These are phyloP conservation scores for Hyaloperonospora brassicae DNA, from an alignment of 352 stramenopile genomes.

Conservation along the genomic window DNA sequence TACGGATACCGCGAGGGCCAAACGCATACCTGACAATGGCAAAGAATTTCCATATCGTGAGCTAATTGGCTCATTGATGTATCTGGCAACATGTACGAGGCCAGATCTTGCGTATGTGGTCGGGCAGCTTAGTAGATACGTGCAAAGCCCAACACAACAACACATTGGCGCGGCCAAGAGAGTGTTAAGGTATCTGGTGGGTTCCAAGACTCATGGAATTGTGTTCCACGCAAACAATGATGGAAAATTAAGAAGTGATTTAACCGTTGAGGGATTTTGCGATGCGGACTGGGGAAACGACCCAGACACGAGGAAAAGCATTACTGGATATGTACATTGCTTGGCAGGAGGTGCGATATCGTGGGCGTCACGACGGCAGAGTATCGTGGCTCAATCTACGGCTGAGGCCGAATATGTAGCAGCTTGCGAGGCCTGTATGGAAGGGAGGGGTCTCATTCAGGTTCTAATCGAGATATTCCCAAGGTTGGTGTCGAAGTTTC, in stretches of 20 bases:
- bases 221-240: too few species aligned
- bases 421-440: conserved; percentile 12
- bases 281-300: too few species aligned
- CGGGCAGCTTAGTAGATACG: conserved; percentile 20
- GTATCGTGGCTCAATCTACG: conserved; percentile 14
- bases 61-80: conserved; percentile 21
- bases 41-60: conserved; percentile 11
- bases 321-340: too few species aligned
- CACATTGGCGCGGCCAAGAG: too few species aligned
- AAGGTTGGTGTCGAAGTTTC: background rate
- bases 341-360: conserved; percentile 9
- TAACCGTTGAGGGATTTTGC: too few species aligned
- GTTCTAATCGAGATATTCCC: conserved; percentile 12
- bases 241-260: too few species aligned
- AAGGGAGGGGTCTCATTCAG: conserved; percentile 3
- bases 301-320: too few species aligned
- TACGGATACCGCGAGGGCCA: too few species aligned
- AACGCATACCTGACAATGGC: too few species aligned
- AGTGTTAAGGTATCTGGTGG: too few species aligned
- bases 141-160: too few species aligned
- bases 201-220: too few species aligned
- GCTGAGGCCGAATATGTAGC: conserved; percentile 20
- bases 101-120: conserved; percentile 22
- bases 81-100: conserved; percentile 18
- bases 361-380: conserved; percentile 9